Conservation (phyloP, 2,329 filamentous ascomycete species). For the Xylaria hypoxylon region DNA sequence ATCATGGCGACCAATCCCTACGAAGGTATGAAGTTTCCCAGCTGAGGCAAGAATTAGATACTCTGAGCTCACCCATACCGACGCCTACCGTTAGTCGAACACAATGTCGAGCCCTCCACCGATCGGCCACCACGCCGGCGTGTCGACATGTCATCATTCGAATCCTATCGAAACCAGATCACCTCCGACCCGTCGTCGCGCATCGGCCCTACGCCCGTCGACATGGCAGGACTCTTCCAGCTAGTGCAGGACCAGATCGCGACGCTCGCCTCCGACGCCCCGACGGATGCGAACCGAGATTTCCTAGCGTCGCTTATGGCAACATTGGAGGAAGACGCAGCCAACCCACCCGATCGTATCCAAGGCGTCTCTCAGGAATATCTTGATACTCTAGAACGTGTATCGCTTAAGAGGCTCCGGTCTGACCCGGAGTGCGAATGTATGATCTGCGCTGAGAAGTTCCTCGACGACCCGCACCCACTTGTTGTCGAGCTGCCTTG, state of each 20-base stretch:
- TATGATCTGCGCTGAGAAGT: constrained; percentile 72
- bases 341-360: constrained; percentile 63
- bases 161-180: constrained; percentile 67
- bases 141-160: constrained; percentile 74
- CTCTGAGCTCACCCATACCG: not conserved
- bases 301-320: constrained; percentile 64
- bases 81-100: constrained; percentile 63
- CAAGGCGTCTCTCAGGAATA: constrained; percentile 69
- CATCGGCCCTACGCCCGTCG: constrained; percentile 70
- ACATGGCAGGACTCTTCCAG: constrained; percentile 67
- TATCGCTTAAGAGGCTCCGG: constrained; percentile 62
- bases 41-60: not conserved
- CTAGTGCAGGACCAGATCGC: constrained; percentile 70
- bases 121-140: constrained; percentile 59
- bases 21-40: constrained; percentile 46
- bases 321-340: constrained; percentile 63
- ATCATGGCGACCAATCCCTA: constrained; percentile 51
- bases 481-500: constrained; percentile 75
- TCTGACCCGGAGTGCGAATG: constrained; percentile 62
- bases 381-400: constrained; percentile 69
- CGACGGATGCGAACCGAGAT: constrained; percentile 59
- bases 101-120: constrained; percentile 66
- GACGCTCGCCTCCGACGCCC: constrained; percentile 62
- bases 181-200: constrained; percentile 61
- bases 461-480: constrained; percentile 71